Base-by-base conservation (phyloP, 352 stramenopile species). In the Pythium graminicola region DNA sequence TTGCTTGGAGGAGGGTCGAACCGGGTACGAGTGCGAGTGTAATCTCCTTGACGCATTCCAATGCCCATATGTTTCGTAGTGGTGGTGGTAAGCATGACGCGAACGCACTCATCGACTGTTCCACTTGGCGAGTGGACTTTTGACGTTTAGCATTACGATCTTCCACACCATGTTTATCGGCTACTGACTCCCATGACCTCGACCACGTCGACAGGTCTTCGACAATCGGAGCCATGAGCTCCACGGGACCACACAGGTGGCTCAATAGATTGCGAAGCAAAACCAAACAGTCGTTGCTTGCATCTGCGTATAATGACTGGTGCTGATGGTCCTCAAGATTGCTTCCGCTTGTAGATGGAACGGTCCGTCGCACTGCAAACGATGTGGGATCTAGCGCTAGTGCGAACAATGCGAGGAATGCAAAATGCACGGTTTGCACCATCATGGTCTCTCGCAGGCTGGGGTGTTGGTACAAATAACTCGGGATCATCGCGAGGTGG, bases 41-140 rank as follows among this genome's bases (percentile, higher is more conserved):
- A 16, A 84, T 70, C 24, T 86, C 73, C 32, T 83, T 78, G 22
- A 85, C 59, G 13, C 78, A 86, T 32, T 83, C 41, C 1, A 85
- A 63, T 8, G 67, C 73, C 78, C 78, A 89, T 3, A 70, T n/a
- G 14, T 61, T 42, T 0, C 56, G 42, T 26, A 82, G 62, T 0
- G 48, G 43, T 7, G 45, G 19, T 13, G 73, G 65, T 10, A 88
- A 39, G 17, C 54, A 65, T 33, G 54, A 45, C 10, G 59, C 39
- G 23, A 85, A 67, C 44, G 51, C 22, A 13, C n/a, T 22, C 17
- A 70, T 26, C 5, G 16, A 17, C 2, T 22, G 22, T 7, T 64
- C 20, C 16, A 52, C 43, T n/a, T 47, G 23, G 7, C 22, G 22
- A 28, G 1, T 39, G 8, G 44, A 46, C 11, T 31, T 24, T 6